Evolutionary conservation across 2,329 filamentous ascomycete species (phyloP).

Genomic region (Ilyonectria mors-panacis): DNA sequence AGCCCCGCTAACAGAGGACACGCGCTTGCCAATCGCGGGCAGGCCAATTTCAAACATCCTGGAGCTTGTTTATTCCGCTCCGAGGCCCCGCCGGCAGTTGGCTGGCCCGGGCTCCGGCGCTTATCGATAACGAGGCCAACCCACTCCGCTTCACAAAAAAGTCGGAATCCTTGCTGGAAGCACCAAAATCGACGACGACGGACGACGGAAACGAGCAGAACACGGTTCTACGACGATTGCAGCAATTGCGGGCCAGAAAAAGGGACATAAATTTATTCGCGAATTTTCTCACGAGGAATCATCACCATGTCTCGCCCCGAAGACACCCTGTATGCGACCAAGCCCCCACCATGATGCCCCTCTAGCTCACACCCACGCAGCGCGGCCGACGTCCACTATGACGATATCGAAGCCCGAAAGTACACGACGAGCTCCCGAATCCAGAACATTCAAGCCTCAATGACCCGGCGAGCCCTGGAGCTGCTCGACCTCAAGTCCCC

Average conservation of each 20-base stretch:
- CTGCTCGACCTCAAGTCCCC: conserved; percentile 86
- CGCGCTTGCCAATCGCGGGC: conserved; percentile 38
- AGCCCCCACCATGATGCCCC: conserved; percentile 40
- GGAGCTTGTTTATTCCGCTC: conserved; percentile 25
- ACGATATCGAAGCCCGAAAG: conserved; percentile 95
- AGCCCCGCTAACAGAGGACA: conserved; percentile 6
- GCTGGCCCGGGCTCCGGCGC: conserved; percentile 1
- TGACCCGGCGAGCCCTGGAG: conserved; percentile 94
- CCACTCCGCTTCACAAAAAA: conserved; percentile 47
- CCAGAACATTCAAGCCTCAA: conserved; percentile 92
- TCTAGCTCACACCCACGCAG: conserved; percentile 62
- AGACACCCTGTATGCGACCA: conserved; percentile 82
- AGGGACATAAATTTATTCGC: not conserved
- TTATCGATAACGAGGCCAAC: conserved; percentile 45
- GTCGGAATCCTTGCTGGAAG: conserved; percentile 39
- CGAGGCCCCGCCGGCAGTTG: not conserved
- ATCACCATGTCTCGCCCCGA: conserved; percentile 93
- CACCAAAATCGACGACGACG: conserved; percentile 31
- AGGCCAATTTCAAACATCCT: conserved; percentile 25
- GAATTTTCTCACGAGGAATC: not conserved
- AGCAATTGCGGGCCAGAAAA: not conserved
- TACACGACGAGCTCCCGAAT: conserved; percentile 98
- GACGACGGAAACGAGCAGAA: conserved; percentile 16
- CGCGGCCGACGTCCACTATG: conserved; percentile 96
- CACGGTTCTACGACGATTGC: not conserved